Base-by-base conservation (phyloP, 2,329 filamentous ascomycete species). In the Cordyceps militaris region DNA sequence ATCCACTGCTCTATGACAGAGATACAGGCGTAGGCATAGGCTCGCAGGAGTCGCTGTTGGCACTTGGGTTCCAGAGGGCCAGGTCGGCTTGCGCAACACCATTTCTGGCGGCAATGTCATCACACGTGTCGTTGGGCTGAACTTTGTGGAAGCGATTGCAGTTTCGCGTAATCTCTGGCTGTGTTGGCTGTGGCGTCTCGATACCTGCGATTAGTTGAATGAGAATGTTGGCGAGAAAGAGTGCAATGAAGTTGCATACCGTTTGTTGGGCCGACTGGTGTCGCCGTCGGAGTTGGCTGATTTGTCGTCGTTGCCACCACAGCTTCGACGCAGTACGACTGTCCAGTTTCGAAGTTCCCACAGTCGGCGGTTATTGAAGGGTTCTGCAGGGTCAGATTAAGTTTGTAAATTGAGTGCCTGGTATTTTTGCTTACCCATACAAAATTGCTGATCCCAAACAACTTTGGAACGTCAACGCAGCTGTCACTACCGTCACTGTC, bases 61-160 rank as follows among this genome's bases (percentile, higher is more conserved):
- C 62, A 21, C 62, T 62, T 5, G 70, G 68, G 58, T 73, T 70
- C 69, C 70, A 70, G 48, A 59, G 40, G 21, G 64, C 46, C 2
- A 69, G 60, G 8, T 69, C 55, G 4, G 60, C 57, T 10, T 66
- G 47, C 2, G 59, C 61, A 52, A 68, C 62, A 30, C 56, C 50
- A 32, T 64, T 64, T 13, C 49, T 50, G n/a, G 42, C 13, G n/a
- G 57, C 57, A 30, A 67, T 63, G 21, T 23, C 56, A 5, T 34
- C 28, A 49, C 68, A 70, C 7, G 19, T 59, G 7, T 66, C 53
- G 23, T 60, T 62, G 7, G 47, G 13, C 23, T 56, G n/a, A 26
- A 66, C 62, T 14, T 4, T 24, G 26, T 63, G 57, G 56, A 61
- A 63, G 40, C 40, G 48, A n/a, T 60, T 58, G 52, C 62, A 64